Evolutionary conservation across 2,329 filamentous ascomycete genomes (phyloP).

Genomic region (Aureobasidium sp.): DNA sequence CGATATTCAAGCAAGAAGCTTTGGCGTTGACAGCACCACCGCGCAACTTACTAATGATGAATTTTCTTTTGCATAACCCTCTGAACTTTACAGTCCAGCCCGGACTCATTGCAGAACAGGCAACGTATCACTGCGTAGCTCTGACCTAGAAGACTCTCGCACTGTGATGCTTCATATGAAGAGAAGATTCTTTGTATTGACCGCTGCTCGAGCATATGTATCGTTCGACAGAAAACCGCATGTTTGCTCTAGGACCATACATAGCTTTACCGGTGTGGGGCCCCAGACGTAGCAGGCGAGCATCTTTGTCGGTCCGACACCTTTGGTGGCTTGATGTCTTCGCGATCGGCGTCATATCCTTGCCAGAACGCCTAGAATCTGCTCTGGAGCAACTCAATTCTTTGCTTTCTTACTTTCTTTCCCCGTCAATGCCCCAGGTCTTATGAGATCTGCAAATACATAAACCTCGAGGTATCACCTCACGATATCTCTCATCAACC

Average conservation of each 20-base stretch:
- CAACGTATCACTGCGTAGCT: not conserved
- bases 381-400: conserved; percentile 13
- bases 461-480: not conserved
- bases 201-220: not conserved
- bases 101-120: not conserved
- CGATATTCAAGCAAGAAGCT: conserved; percentile 5
- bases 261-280: conserved; percentile 5
- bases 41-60: not conserved
- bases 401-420: not conserved
- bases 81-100: not conserved
- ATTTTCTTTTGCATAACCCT: conserved; percentile 2
- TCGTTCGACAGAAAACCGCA: conserved; percentile 1
- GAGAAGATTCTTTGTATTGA: not conserved
- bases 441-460: not conserved
- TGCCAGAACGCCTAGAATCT: conserved; percentile 3
- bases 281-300: not conserved
- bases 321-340: not conserved
- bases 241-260: not conserved
- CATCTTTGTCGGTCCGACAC: not conserved
- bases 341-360: not conserved
- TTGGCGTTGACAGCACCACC: not conserved
- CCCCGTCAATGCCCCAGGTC: not conserved
- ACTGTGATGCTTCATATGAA: not conserved
- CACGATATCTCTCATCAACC: not conserved
- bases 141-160: no score